A percentile compares a stretch with the other conserved stretches of the same genome.
These are phyloP conservation scores for Lippia alba DNA, from an alignment of 305 asterid species.

Conservation along the genomic window DNA sequence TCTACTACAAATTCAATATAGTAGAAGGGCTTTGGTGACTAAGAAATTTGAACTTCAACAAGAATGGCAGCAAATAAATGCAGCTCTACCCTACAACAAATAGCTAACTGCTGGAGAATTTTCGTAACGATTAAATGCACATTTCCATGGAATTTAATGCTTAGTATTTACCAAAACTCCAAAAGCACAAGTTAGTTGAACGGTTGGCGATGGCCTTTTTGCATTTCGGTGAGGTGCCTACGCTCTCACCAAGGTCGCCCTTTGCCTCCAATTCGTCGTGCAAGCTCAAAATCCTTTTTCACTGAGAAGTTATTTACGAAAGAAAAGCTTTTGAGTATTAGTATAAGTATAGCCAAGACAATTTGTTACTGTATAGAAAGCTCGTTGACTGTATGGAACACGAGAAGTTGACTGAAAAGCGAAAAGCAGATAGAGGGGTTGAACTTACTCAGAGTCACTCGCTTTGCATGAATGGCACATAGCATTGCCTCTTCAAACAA, in stretches of 20 bases:
- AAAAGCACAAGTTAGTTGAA: slow-evolving; percentile 3
- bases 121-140: slow-evolving; percentile 18
- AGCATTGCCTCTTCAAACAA: slow-evolving; percentile 86
- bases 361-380: background rate
- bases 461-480: slow-evolving; percentile 95
- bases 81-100: slow-evolving; percentile 6
- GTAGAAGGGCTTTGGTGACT: background rate
- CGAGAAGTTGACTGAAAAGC: background rate
- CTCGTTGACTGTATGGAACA: background rate
- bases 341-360: slow-evolving; percentile 24
- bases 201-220: slow-evolving; percentile 16
- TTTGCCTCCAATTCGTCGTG: slow-evolving; percentile 88
- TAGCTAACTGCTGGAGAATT: slow-evolving; percentile 14
- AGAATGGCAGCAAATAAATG: slow-evolving; percentile 23
- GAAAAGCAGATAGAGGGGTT: slow-evolving; percentile 11
- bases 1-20: slow-evolving; percentile 8
- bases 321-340: slow-evolving; percentile 11
- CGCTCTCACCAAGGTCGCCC: slow-evolving; percentile 81
- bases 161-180: slow-evolving; percentile 29
- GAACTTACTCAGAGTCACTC: slow-evolving; percentile 91
- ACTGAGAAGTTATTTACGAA: slow-evolving; percentile 52
- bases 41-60: slow-evolving; percentile 14
- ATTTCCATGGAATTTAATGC: slow-evolving; percentile 28
- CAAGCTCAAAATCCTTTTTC: slow-evolving; percentile 93
- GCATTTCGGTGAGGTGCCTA: slow-evolving; percentile 2